Percentiles rank a stretch among this genome's conserved stretches.
Conservation (phyloP, 129 eudicot species). For the Daucus carota region DNA sequence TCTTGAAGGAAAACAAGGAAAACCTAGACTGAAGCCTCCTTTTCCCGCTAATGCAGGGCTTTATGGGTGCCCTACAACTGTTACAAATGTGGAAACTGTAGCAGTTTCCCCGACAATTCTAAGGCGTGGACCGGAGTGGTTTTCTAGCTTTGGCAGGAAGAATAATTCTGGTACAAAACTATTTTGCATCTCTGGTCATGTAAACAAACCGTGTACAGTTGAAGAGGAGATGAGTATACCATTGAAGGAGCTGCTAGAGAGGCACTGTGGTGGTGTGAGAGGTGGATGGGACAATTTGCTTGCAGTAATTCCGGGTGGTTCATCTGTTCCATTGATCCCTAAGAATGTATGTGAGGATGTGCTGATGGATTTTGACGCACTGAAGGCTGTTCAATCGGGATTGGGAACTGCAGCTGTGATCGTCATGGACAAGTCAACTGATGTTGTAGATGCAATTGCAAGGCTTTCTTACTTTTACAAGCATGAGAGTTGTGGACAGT, state of each 20-base stretch:
- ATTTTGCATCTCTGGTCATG: slow-evolving; percentile 82
- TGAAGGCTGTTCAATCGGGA: slow-evolving; percentile 63
- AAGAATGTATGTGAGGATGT: slow-evolving; percentile 63
- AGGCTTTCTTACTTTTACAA: slow-evolving; percentile 84
- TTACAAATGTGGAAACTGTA: slow-evolving; percentile 83
- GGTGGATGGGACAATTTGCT: slow-evolving; percentile 92
- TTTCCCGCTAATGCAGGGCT: slow-evolving; percentile 82
- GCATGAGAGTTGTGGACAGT: slow-evolving; percentile 92
- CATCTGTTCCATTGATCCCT: slow-evolving; percentile 76
- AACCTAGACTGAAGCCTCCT: slow-evolving; percentile 95
- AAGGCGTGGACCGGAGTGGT: slow-evolving; percentile 90
- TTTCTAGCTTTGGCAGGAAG: slow-evolving; percentile 87
- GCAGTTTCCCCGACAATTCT: slow-evolving; percentile 78
- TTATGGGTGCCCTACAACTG: slow-evolving; percentile 84
- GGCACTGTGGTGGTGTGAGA: slow-evolving; percentile 87
- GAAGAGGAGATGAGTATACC: slow-evolving; percentile 95
- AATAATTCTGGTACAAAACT: slow-evolving; percentile 88
- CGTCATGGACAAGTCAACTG: slow-evolving; percentile 83
- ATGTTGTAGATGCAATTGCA: slow-evolving; percentile 79
- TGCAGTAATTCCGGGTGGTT: slow-evolving; percentile 85
- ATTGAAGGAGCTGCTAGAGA: slow-evolving; percentile 72
- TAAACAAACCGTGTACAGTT: slow-evolving; percentile 84
- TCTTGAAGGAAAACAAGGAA: slow-evolving; percentile 87
- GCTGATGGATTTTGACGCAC: slow-evolving; percentile 81
- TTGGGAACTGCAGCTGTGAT: slow-evolving; percentile 89